These are phyloP conservation scores for Amanita pseudoporphyria DNA, from an alignment of 768 basidiomycete species.

Conservation along the genomic window DNA sequence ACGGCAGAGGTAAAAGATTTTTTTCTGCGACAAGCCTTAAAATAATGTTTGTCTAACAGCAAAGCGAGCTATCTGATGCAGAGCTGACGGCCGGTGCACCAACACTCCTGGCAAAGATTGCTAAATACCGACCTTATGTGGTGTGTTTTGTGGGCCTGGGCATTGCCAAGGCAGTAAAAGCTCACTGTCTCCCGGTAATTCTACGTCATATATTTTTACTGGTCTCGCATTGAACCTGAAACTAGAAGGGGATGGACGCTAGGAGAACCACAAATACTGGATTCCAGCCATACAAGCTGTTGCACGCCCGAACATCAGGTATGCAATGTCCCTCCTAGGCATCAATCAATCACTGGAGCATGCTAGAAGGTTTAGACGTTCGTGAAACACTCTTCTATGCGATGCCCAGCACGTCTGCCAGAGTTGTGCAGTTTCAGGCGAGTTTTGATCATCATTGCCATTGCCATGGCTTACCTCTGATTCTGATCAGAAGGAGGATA, in stretches of 20 bases:
- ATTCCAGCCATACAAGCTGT: constrained; percentile 42
- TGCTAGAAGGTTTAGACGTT: neutral
- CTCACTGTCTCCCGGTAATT: constrained; percentile 14
- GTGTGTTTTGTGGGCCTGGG: constrained; percentile 74
- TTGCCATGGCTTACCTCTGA: neutral
- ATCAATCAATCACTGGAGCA: neutral
- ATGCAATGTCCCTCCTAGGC: neutral
- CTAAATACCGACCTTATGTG: constrained; percentile 45
- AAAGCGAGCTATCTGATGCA: constrained; percentile 39
- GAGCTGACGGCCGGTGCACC: constrained; percentile 52
- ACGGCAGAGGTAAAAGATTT: constrained; percentile 43
- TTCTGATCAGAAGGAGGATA: constrained; percentile 3
- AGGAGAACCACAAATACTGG: constrained; percentile 19
- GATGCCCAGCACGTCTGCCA: constrained; percentile 68
- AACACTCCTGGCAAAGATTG: constrained; percentile 49
- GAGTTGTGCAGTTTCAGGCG: constrained; percentile 66
- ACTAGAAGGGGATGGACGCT: constrained; percentile 8
- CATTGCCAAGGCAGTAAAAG: constrained; percentile 36
- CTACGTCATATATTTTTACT: constrained; percentile 2
- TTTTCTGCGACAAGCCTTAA: neutral
- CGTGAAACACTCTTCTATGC: constrained; percentile 66
- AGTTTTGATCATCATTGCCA: constrained; percentile 8
- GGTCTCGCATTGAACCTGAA: neutral
- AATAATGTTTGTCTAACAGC: constrained; percentile 19
- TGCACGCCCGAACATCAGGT: constrained; percentile 22